Evolutionary conservation across 495 filamentous ascomycete species (phyloP).

Genomic region (Trypethelium eluteriae): DNA sequence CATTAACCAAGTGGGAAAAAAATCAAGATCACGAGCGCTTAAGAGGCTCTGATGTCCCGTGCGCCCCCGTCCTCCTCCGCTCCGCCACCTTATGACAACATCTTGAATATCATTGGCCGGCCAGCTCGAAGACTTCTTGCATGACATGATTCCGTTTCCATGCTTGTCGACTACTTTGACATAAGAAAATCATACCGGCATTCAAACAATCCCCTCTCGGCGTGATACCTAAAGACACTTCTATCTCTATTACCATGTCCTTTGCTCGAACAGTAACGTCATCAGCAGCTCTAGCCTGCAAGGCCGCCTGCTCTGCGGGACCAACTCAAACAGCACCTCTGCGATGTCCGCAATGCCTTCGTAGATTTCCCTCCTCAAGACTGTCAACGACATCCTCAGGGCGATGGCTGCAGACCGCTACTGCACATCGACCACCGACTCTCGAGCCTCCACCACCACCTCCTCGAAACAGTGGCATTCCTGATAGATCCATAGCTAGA

Average conservation of each 20-base stretch:
- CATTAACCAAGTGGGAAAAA: no score
- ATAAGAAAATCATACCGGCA: background rate
- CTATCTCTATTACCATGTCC: background rate
- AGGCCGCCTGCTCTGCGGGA: background rate
- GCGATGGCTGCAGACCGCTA: background rate
- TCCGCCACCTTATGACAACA: background rate
- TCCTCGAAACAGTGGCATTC: constrained; percentile 57
- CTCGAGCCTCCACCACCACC: constrained; percentile 41
- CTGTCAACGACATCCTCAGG: background rate
- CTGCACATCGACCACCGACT: background rate
- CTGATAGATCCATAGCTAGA: constrained; percentile 63
- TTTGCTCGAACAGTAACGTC: background rate
- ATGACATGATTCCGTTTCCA: background rate
- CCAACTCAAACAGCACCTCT: background rate
- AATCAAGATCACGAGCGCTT: no score
- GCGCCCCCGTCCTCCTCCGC: background rate
- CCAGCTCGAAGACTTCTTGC: background rate
- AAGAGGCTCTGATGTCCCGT: no score
- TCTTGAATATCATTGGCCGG: background rate
- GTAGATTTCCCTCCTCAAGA: background rate
- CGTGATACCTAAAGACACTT: background rate
- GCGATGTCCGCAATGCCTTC: background rate
- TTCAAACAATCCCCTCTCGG: background rate
- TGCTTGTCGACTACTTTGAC: background rate
- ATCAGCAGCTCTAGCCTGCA: background rate